phyloP scores from a whole-genome alignment of 2,329 filamentous ascomycete genomes.

The Fusarium redolens region DNA sequence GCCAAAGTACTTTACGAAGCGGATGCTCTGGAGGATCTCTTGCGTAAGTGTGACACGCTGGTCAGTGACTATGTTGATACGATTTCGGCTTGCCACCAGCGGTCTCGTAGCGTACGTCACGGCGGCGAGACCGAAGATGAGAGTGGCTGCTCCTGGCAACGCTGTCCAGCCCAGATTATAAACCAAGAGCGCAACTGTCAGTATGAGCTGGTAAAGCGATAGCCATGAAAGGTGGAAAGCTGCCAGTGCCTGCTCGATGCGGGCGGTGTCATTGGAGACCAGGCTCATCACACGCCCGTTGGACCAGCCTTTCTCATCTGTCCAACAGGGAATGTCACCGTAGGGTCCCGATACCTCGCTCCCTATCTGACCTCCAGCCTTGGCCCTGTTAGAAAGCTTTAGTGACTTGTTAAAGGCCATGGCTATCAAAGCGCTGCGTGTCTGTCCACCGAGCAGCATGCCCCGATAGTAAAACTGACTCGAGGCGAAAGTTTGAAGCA shows the following conservation, averaged over 20 bases:
- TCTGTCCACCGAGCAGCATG: background rate
- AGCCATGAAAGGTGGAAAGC: background rate
- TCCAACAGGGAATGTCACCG: background rate
- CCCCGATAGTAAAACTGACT: background rate
- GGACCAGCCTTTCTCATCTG: background rate
- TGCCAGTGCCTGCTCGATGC: background rate
- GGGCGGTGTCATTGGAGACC: background rate
- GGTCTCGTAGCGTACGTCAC: background rate
- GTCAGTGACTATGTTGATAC: background rate
- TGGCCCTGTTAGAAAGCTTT: background rate
- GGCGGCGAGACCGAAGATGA: background rate
- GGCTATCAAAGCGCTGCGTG: background rate
- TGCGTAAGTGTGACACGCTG: background rate
- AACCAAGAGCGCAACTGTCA: background rate
- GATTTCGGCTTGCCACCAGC: background rate
- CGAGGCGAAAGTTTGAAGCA: constrained; percentile 1
- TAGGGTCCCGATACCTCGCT: background rate
- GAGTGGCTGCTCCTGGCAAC: background rate
- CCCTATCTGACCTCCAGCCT: background rate
- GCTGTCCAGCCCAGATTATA: background rate
- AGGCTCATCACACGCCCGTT: background rate
- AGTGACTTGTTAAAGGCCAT: background rate
- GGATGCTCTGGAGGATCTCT: background rate
- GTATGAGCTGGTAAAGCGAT: background rate
- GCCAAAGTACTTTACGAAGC: background rate